Evolutionary conservation across 805 yeast species (phyloP).

Genomic region (Ogataea ganodermae): DNA sequence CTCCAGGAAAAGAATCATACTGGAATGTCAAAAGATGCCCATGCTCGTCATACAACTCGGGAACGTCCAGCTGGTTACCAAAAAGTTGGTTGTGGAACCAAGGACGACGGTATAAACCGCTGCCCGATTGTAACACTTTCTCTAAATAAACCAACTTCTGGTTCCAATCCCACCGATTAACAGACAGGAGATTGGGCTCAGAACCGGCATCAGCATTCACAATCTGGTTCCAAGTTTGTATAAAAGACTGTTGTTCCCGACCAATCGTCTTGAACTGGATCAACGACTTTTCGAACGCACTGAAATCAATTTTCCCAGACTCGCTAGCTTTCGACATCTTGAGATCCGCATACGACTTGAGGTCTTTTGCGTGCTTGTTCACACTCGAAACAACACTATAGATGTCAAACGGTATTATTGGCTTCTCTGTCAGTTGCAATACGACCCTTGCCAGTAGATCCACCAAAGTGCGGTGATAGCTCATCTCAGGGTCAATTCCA

Average conservation of each 20-base stretch:
- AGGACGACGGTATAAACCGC: conserved; percentile 50
- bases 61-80: conserved; percentile 68
- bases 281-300: conserved; percentile 31
- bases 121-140: conserved; percentile 48
- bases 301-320: conserved; percentile 25
- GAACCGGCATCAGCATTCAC: conserved; percentile 54
- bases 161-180: conserved; percentile 81
- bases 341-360: conserved; percentile 41
- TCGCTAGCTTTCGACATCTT: conserved; percentile 9
- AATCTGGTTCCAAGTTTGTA: conserved; percentile 61
- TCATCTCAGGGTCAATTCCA: conserved; percentile 57
- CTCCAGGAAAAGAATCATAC: conserved; percentile 73
- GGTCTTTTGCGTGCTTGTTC: conserved; percentile 45
- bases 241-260: conserved; percentile 54
- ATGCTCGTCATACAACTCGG: conserved; percentile 37
- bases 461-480: conserved; percentile 55
- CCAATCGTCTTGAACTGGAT: conserved; percentile 46
- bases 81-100: conserved; percentile 69
- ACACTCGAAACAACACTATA: conserved; percentile 46
- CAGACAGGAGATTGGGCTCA: conserved; percentile 73
- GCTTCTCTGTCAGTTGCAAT: conserved; percentile 69
- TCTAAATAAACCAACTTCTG: conserved; percentile 60
- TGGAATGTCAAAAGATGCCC: conserved; percentile 37
- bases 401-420: conserved; percentile 72
- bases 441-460: conserved; percentile 54